A percentile compares a stretch with the other conserved stretches of the same genome.
phyloP scores from a whole-genome alignment of 2,329 filamentous ascomycete species.

The Nemania bipapillata region DNA sequence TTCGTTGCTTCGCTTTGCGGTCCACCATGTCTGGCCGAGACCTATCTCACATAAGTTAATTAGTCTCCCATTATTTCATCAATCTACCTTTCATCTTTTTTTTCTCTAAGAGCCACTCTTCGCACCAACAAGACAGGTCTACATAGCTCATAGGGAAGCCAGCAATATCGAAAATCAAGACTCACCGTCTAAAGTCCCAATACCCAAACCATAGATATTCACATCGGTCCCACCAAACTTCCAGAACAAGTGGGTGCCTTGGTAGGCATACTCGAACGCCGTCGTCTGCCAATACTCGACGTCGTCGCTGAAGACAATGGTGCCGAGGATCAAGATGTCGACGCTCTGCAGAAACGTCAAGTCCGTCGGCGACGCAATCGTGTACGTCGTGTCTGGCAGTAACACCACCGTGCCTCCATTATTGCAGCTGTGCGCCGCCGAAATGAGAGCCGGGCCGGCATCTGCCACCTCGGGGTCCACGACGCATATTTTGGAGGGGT shows the following conservation, averaged over 20 bases:
- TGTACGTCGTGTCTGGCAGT: conserved; percentile 64
- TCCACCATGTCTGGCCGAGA: conserved; percentile 72
- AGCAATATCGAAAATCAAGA: conserved; percentile 13
- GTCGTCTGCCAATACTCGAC: conserved; percentile 74
- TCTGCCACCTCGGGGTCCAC: conserved; percentile 28
- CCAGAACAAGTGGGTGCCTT: conserved; percentile 75
- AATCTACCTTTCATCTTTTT: too few relatives aligned
- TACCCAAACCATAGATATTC: conserved; percentile 66
- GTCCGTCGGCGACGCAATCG: conserved; percentile 70
- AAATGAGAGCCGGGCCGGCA: conserved; percentile 32
- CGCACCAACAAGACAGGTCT: neutral
- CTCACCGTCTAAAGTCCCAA: conserved; percentile 49
- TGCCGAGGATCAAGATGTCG: conserved; percentile 63
- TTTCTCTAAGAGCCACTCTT: neutral
- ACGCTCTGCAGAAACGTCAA: conserved; percentile 70
- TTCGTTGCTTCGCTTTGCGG: conserved; percentile 67
- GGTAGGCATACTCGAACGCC: conserved; percentile 70
- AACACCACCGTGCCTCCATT: conserved; percentile 70
- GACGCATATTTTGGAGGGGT: conserved; percentile 30
- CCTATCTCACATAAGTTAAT: conserved; percentile 34
- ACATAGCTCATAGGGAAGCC: neutral
- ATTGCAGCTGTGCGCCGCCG: conserved; percentile 53
- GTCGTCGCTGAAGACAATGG: conserved; percentile 66
- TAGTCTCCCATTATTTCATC: neutral
- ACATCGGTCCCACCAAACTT: conserved; percentile 73